Evolutionary conservation across 257 asterid species (phyloP), one percentile per base, ranked within the genome.

Genomic region (Voacanga thouarsii): DNA sequence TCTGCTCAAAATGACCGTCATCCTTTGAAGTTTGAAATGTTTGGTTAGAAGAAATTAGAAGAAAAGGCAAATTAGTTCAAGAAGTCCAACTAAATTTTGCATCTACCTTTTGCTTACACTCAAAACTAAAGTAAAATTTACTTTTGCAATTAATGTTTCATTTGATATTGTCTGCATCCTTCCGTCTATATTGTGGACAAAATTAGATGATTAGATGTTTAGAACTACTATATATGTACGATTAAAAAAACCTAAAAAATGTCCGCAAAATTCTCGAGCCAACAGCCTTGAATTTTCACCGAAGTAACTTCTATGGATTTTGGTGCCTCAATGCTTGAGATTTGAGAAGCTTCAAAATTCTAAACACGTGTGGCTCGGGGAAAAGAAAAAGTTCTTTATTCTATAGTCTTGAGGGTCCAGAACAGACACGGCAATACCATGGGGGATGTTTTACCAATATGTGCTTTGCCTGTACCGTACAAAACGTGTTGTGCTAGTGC

Each of bases 361-460:
- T 15, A 64, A 73, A 61, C 82, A 64, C 78, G 82, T 73, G 75
- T 66, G 73, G 78, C 75, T 72, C 71, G 69, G 78, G 81, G 72
- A 74, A 72, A 64, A 77, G 78, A 26, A 19, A 72, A 65, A 6
- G 3, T 12, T 68, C 45, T 80, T 80, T 44, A 75, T 47, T 69
- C 26, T 39, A 12, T 56, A 14, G 7, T 8, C 47, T 56, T 19
- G 8, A 47, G 61, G 24, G 70, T n/a, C 41, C 28, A 44, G 59
- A 43, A 43, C 70, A 57, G 43, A 33, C 43, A 33, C 12, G 30
- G 43, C 12, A 59, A 47, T 47, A 21, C 41, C 51, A 6, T 39
- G 6, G 24, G 59, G 7, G 21, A 11, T 18, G 7, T 15, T 64
- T 76, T 66, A 10, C 21, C 45, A 44, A 28, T 75, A 21, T 47